Evolutionary conservation across 257 asterid genomes (phyloP).

Genomic region (Cinchona pubescens): DNA sequence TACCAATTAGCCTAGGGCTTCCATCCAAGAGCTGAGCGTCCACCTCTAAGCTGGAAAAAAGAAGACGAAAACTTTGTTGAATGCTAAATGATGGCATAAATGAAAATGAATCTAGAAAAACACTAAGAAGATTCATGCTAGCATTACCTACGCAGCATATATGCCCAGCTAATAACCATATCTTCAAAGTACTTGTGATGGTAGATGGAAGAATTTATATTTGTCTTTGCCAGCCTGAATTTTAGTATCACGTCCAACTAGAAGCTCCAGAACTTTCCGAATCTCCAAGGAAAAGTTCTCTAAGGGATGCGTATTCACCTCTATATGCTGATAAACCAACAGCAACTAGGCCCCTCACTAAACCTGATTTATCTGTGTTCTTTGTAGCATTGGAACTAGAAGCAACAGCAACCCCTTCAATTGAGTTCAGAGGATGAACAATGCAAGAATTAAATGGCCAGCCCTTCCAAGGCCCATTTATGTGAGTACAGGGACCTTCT

Average conservation of each 20-base stretch:
- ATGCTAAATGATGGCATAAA: constrained; percentile 17
- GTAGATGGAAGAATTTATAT: constrained; percentile 55
- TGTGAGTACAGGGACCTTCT: constrained; percentile 76
- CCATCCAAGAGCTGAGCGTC: constrained; percentile 47
- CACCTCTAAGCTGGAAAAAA: constrained; percentile 60
- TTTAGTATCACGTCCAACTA: constrained; percentile 56
- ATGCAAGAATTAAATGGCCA: constrained; percentile 97
- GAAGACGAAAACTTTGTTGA: constrained; percentile 20
- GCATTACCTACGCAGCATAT: constrained; percentile 68
- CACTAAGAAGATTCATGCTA: neutral
- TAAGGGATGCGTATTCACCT: constrained; percentile 72
- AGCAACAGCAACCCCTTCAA: constrained; percentile 38
- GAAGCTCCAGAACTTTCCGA: constrained; percentile 74
- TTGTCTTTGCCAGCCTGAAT: constrained; percentile 81
- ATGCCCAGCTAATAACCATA: constrained; percentile 77
- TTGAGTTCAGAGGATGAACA: constrained; percentile 54
- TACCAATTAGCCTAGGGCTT: constrained; percentile 22
- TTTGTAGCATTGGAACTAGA: constrained; percentile 41
- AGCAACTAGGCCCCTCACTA: constrained; percentile 85
- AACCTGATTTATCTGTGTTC: constrained; percentile 46
- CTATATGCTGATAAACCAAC: constrained; percentile 86
- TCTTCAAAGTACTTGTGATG: constrained; percentile 95
- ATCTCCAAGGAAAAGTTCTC: constrained; percentile 62
- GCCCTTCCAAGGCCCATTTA: constrained; percentile 81
- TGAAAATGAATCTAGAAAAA: constrained; percentile 2